A percentile compares a stretch with the other conserved stretches of the same genome.
phyloP scores from a whole-genome alignment of 1,139 yeast genomes.

The Kodamaea sp. region DNA sequence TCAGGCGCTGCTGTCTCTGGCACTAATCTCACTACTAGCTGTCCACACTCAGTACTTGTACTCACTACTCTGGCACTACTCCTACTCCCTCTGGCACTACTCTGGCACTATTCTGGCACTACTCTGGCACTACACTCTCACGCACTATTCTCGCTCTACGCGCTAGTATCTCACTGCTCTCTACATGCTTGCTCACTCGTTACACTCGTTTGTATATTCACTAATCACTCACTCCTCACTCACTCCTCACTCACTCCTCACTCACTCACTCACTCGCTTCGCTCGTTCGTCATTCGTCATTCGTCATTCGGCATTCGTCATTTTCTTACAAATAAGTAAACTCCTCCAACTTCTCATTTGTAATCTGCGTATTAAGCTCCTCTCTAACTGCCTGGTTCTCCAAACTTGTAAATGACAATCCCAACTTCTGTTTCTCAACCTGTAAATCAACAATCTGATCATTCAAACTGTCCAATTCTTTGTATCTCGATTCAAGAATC shows the following conservation, averaged over 20 bases:
- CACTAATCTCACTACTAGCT: too few species aligned
- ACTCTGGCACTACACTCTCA: too few species aligned
- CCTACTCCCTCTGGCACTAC: too few species aligned
- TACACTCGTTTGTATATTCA: too few species aligned
- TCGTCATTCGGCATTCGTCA: neutral
- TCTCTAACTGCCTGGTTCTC: constrained; percentile 33
- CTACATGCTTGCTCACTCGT: too few species aligned
- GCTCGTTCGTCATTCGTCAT: neutral
- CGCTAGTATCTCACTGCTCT: too few species aligned
- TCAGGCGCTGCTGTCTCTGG: too few species aligned
- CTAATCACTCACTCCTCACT: neutral
- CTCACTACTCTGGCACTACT: too few species aligned
- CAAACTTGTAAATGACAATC: constrained; percentile 20
- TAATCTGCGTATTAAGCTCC: constrained; percentile 33
- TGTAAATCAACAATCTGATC: constrained; percentile 28
- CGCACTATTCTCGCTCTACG: too few species aligned
- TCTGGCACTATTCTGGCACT: too few species aligned
- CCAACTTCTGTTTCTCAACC: constrained; percentile 20
- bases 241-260: neutral
- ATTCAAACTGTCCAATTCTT: constrained; percentile 23
- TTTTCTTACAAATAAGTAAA: constrained; percentile 28
- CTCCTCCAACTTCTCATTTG: constrained; percentile 43
- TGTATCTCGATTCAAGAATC: constrained; percentile 17
- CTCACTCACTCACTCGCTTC: neutral
- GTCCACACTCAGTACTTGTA: too few species aligned